Conservation (phyloP, 148 eudicot genomes). For the Camellia granthamiana region DNA sequence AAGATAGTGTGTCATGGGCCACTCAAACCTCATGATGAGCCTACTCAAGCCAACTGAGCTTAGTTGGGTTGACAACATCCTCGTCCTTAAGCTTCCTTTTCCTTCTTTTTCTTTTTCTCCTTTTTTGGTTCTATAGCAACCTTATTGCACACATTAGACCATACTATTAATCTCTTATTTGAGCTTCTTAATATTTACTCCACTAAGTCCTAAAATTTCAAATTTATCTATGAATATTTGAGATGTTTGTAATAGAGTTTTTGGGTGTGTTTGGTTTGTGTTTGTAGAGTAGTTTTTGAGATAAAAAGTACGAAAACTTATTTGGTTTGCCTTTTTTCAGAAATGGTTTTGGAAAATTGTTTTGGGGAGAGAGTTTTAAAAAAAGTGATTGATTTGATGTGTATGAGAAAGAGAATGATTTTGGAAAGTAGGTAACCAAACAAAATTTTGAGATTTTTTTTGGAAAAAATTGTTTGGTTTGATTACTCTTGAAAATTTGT, state of each 20-base stretch:
- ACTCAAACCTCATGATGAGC: background rate
- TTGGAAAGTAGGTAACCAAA: too few relatives aligned
- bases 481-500: too few relatives aligned
- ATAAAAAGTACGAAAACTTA: too few relatives aligned
- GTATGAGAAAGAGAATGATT: too few relatives aligned
- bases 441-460: too few relatives aligned
- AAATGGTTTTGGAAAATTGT: too few relatives aligned
- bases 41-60: background rate
- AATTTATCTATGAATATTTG: background rate
- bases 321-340: too few relatives aligned
- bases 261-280: too few relatives aligned
- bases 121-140: background rate
- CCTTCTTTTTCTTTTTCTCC: background rate
- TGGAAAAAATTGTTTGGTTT: too few relatives aligned
- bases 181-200: background rate
- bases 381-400: too few relatives aligned
- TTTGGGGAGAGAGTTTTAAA: too few relatives aligned
- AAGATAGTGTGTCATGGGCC: background rate
- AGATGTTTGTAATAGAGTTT: background rate
- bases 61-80: background rate
- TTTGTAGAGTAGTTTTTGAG: too few relatives aligned
- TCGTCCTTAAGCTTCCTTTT: background rate
- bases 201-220: background rate
- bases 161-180: background rate
- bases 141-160: background rate